These are phyloP conservation scores for Rhynchosporium secalis DNA, from an alignment of 2,329 filamentous ascomycete species.

Conservation along the genomic window DNA sequence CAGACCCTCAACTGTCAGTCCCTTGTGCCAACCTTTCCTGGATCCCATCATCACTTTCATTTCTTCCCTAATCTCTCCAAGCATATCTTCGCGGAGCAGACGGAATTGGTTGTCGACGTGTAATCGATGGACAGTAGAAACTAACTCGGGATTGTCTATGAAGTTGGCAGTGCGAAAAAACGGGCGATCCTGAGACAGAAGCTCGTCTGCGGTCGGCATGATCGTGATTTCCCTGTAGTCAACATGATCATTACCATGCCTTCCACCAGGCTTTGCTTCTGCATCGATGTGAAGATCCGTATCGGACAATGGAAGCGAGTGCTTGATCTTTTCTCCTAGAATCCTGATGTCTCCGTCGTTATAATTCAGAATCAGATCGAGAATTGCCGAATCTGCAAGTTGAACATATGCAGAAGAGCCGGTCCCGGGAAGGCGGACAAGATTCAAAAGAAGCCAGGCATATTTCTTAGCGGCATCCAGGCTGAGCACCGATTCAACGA, in stretches of 20 bases:
- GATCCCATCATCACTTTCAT: slow-evolving; percentile 51
- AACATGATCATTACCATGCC: slow-evolving; percentile 71
- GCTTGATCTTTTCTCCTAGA: slow-evolving; percentile 46
- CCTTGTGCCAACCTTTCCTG: slow-evolving; percentile 48
- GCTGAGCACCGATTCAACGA: slow-evolving; percentile 35
- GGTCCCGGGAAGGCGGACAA: slow-evolving; percentile 43
- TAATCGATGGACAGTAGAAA: slow-evolving; percentile 43
- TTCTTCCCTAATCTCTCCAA: slow-evolving; percentile 64
- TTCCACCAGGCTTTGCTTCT: slow-evolving; percentile 54
- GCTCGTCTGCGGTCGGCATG: slow-evolving; percentile 65
- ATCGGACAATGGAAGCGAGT: slow-evolving; percentile 37
- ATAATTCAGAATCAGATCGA: slow-evolving; percentile 30
- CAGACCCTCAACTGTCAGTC: slow-evolving; percentile 45
- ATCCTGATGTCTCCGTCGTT: slow-evolving; percentile 36
- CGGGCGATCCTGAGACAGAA: slow-evolving; percentile 51
- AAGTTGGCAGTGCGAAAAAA: slow-evolving; percentile 56
- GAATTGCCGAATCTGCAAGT: slow-evolving; percentile 36
- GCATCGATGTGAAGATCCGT: slow-evolving; percentile 23
- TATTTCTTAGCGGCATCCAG: slow-evolving; percentile 39
- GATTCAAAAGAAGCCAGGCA: slow-evolving; percentile 47
- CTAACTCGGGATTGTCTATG: slow-evolving; percentile 44
- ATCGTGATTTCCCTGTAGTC: slow-evolving; percentile 63
- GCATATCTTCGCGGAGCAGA: slow-evolving; percentile 69
- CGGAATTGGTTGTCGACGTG: slow-evolving; percentile 74
- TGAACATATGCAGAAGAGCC: slow-evolving; percentile 31